Evolutionary conservation across 805 yeast species (phyloP).

Genomic region (Saccharomyces mikatae): DNA sequence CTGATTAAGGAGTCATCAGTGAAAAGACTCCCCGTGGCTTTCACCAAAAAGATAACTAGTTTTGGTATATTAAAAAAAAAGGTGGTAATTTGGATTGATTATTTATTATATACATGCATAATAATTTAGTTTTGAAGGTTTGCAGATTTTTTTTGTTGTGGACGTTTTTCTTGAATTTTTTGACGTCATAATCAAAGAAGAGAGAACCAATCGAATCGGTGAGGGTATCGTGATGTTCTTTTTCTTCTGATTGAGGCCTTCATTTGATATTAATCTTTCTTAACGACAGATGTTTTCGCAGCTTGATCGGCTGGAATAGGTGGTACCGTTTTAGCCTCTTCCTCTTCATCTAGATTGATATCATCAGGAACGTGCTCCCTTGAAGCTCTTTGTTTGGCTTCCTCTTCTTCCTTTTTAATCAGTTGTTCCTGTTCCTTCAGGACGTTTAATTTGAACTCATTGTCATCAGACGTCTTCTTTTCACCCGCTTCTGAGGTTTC

Average conservation of each 20-base stretch:
- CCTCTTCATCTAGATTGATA: constrained; percentile 34
- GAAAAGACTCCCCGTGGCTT: not conserved
- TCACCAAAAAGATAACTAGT: not conserved
- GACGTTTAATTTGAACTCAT: constrained; percentile 62
- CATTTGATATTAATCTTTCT: constrained; percentile 8
- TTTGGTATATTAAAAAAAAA: not conserved
- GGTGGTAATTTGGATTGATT: not conserved
- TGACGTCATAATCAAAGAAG: not conserved
- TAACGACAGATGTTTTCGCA: constrained; percentile 12
- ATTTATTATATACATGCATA: not conserved
- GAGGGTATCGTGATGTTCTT: not conserved
- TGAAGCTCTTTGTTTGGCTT: constrained; percentile 44
- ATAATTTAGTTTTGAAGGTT: not conserved
- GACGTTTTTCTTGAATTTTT: not conserved
- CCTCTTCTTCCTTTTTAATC: constrained; percentile 78
- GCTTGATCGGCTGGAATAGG: constrained; percentile 20
- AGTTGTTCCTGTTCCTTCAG: constrained; percentile 72
- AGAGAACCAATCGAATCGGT: not conserved
- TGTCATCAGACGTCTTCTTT: constrained; percentile 28
- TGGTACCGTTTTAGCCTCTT: constrained; percentile 14
- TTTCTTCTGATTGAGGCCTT: not conserved
- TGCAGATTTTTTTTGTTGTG: not conserved
- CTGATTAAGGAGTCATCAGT: not conserved
- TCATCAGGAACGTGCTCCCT: constrained; percentile 30
- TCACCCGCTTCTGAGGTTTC: constrained; percentile 4